Percentiles rank a stretch among this genome's conserved stretches.
Conservation (phyloP, 148 eudicot species). For the Cornus kousa region DNA sequence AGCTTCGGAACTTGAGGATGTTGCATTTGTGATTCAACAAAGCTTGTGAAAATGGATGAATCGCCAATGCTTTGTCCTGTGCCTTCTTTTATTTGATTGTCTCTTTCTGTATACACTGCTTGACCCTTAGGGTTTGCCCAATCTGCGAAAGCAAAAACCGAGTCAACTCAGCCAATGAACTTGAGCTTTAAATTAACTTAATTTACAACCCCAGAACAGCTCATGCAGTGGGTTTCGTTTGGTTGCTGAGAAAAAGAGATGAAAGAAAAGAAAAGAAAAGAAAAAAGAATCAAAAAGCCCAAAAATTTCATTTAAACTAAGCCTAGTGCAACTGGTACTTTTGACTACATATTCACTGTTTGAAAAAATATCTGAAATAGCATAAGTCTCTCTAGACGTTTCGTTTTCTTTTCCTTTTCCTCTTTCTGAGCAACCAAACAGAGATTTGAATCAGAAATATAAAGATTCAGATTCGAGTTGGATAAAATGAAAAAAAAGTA, state of each 20-base stretch:
- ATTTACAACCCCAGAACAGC: no score
- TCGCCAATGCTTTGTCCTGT: slow-evolving; percentile 23
- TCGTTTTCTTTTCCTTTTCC: no score
- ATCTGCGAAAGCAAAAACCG: slow-evolving; percentile 22
- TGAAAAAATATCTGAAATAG: no score
- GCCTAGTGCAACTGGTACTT: background rate
- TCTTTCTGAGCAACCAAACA: slow-evolving; percentile 10
- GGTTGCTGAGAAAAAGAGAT: background rate
- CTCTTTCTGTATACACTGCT: slow-evolving; percentile 28
- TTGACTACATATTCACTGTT: no score
- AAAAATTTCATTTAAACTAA: slow-evolving; percentile 8
- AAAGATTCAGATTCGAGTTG: background rate
- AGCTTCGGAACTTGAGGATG: slow-evolving; percentile 55
- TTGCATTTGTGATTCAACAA: slow-evolving; percentile 19
- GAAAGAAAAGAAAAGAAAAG: background rate
- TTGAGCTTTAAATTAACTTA: background rate
- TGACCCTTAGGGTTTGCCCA: slow-evolving; percentile 44
- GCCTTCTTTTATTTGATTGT: slow-evolving; percentile 20
- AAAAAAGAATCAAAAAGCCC: background rate
- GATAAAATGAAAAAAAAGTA: background rate
- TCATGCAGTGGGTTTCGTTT: background rate
- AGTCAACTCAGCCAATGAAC: background rate
- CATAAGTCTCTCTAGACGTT: no score
- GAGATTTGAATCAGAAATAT: background rate
- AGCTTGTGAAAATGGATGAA: slow-evolving; percentile 16